Evolutionary conservation across 495 filamentous ascomycete genomes (phyloP), one percentile per base, ranked within the genome.

Genomic region (Aspergillus baeticus): DNA sequence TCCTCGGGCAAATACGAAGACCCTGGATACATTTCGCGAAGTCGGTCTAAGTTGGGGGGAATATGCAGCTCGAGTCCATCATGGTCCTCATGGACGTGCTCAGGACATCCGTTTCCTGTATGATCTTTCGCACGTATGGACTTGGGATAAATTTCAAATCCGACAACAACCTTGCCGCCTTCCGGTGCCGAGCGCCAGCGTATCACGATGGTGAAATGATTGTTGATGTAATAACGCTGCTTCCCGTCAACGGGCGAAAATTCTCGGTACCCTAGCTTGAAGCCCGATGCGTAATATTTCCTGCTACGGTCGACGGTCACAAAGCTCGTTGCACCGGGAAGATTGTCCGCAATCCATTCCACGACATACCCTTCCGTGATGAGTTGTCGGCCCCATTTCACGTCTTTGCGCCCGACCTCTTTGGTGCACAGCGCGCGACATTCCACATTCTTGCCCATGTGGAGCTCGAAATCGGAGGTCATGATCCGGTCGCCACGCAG

Each of bases 331-430:
- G 92, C 92, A 7, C 92, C 92, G 10, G 92, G 92, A 22, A 97
- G 78, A 58, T 97, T 97, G 68, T 97, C 92, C 39, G 93, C 90
- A 63, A 97, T 97, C 92, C 92, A 97, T 69, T 97, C 92, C 3
- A 86, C 87, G 38, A 96, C 89, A 69, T 96, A 96, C 37, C 91
- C 91, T 51, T 92, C 83, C 56, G 80, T 81, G 41, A 96, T 86
- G 59, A 97, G 73, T 54, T 92, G 77, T 45, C 81, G 83, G 6
- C 88, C 90, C 67, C 84, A 81, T 65, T 86, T 84, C 51, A 96
- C 70, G 48, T 85, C 88, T 20, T 77, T 76, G 22, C 84, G 77
- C 62, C 83, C 81, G 10, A 93, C 76, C 45, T 84, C 77, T 36
- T 77, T 78, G 13, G 80, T 86, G 70, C 92, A 94, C n/a, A 96